These are phyloP conservation scores for Spirogloea muscicola DNA, from an alignment of 139 green algal genomes.

Conservation along the genomic window DNA sequence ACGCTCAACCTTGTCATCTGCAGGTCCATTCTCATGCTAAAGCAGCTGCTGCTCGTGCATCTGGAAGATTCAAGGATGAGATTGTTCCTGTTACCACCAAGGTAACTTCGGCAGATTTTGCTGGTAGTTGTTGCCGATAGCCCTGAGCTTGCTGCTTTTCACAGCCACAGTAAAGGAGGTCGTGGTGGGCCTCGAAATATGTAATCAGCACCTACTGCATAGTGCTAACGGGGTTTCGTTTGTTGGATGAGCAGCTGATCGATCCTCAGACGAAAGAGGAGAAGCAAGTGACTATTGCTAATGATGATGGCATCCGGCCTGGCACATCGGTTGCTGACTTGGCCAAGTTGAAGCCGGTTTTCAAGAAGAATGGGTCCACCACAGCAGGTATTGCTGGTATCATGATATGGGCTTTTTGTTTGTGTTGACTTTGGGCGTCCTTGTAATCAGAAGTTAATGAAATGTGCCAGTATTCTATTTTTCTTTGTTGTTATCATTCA, in stretches of 20 bases:
- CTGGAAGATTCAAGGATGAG: slow-evolving; percentile 86
- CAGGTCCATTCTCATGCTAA: slow-evolving; percentile 68
- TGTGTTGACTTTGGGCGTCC: too few relatives aligned
- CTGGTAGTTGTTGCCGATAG: too few relatives aligned
- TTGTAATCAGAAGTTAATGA: too few relatives aligned
- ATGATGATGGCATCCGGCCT: slow-evolving; percentile 90
- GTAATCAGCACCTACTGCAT: not conserved
- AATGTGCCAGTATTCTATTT: too few relatives aligned
- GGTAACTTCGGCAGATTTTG: too few relatives aligned
- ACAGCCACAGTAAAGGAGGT: too few relatives aligned
- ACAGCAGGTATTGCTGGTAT: too few relatives aligned
- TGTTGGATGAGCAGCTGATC: slow-evolving; percentile 25
- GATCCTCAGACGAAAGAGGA: slow-evolving; percentile 76
- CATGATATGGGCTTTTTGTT: too few relatives aligned
- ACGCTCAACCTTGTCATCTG: not conserved
- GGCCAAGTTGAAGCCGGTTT: slow-evolving; percentile 71
- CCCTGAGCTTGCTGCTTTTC: too few relatives aligned
- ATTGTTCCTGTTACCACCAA: slow-evolving; percentile 93
- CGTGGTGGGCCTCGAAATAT: too few relatives aligned
- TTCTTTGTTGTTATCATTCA: too few relatives aligned
- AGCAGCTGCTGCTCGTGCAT: slow-evolving; percentile 70
- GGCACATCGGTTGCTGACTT: slow-evolving; percentile 66
- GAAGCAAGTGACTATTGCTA: slow-evolving; percentile 64
- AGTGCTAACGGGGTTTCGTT: too few relatives aligned
- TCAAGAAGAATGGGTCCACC: slow-evolving; percentile 91